Base-by-base conservation (phyloP, 1,284 basidiomycete species). In the Ceratobasidium sp. region DNA sequence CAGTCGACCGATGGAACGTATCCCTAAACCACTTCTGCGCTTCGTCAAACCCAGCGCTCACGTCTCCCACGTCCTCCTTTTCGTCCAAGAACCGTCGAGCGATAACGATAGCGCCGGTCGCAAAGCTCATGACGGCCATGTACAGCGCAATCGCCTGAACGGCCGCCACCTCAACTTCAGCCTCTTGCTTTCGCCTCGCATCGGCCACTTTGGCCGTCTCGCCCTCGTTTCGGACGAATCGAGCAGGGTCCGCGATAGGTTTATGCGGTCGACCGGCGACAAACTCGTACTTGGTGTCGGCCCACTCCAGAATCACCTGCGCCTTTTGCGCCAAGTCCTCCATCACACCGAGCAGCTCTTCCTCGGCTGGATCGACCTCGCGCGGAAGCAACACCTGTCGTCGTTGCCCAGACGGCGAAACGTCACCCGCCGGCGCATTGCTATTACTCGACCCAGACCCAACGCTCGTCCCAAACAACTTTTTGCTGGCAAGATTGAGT, bases 321-420 rank as follows among this genome's bases (percentile, higher is more conserved):
- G 96, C 96, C 85, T 98, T 98, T 84, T 97, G 94, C 10, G 95
- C 96, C 0, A 96, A 81, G 75, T 97, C 93, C 79, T 98, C 96
- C 46, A 98, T 83, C 23, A 82, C 80, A 1, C 84, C 87, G 10
- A 98, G 82, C 8, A 98, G 81, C 72, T 88, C 88, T 73, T 94
- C 92, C 76, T 98, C 96, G 62, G 91, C 83, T 0, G 92, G 90
- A 77, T 96, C 92, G n/a, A 86, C 80, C 71, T 83, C 50, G 10
- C 39, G 61, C 53, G 60, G 45, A 45, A 65, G 52, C 73, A 74
- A 45, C 76, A 75, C 46, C 48, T 52, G 57, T 43, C 73, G 45
- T 76, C 77, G 53, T 74, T 74, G 9, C 76, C 61, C 32, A 72
- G 72, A 48, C 73, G 52, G 64, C 75, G 74, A 21, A 74, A 75